Evolutionary conservation across 495 filamentous ascomycete species (phyloP).

Genomic region (Penicillium angulare): DNA sequence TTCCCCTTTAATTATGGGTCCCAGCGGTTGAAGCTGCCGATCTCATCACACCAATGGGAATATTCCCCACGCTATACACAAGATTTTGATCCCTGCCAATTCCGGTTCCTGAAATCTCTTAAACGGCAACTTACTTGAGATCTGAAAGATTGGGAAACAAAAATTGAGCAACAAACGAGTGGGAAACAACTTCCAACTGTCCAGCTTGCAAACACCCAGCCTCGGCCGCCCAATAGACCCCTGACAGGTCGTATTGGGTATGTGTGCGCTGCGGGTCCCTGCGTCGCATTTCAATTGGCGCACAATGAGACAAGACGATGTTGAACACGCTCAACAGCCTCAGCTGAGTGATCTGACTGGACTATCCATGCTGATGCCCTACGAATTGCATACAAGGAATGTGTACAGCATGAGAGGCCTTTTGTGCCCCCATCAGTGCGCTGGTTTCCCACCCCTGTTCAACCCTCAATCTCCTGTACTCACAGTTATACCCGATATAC

Average conservation of each 20-base stretch:
- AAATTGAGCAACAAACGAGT: not conserved
- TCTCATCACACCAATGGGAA: not conserved
- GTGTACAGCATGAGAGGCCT: not conserved
- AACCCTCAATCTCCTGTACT: not conserved
- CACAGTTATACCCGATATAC: too few relatives aligned
- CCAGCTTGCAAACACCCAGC: not conserved
- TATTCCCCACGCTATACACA: not conserved
- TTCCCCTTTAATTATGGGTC: not conserved
- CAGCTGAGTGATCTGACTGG: not conserved
- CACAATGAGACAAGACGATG: not conserved
- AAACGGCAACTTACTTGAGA: too few relatives aligned
- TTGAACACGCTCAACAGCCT: not conserved
- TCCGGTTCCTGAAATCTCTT: not conserved
- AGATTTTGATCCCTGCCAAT: not conserved
- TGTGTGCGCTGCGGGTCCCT: not conserved
- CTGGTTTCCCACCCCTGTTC: not conserved
- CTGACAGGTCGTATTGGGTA: not conserved
- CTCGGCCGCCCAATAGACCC: not conserved
- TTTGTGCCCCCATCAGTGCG: not conserved
- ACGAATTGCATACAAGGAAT: not conserved
- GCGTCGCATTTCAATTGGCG: not conserved
- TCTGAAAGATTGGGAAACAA: not conserved
- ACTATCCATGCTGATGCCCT: not conserved
- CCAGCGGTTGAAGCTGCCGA: constrained; percentile 4
- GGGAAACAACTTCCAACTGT: not conserved